These are phyloP conservation scores for Ustilago esculenta DNA, from an alignment of 1,284 basidiomycete genomes.

Conservation along the genomic window DNA sequence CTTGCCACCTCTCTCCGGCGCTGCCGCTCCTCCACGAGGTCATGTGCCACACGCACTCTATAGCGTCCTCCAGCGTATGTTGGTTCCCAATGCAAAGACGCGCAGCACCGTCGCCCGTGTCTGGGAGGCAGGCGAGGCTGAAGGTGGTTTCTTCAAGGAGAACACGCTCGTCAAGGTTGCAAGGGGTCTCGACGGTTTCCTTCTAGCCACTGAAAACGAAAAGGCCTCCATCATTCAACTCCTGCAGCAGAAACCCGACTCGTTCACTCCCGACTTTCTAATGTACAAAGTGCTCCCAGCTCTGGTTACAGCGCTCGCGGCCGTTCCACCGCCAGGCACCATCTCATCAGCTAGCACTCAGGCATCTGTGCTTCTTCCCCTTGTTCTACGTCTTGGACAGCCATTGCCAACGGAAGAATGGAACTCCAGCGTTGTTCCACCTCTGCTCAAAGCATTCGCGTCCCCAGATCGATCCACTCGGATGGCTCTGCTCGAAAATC, in stretches of 20 bases:
- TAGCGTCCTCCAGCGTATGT: conserved; percentile 82
- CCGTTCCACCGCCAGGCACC: conserved; percentile 39
- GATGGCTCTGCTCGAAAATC: conserved; percentile 88
- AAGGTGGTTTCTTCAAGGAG: conserved; percentile 80
- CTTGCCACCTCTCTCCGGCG: conserved; percentile 73
- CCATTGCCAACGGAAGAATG: conserved; percentile 52
- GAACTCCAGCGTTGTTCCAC: conserved; percentile 40
- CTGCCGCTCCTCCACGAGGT: conserved; percentile 78
- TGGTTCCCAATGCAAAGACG: conserved; percentile 85
- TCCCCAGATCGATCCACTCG: conserved; percentile 82
- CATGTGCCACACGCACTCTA: conserved; percentile 81
- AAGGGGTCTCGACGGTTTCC: conserved; percentile 85
- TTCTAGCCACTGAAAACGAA: conserved; percentile 82
- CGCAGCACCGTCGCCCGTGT: conserved; percentile 74
- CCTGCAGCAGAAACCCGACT: conserved; percentile 48
- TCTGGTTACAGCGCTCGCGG: conserved; percentile 77
- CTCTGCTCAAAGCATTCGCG: conserved; percentile 56
- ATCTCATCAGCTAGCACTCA: conserved; percentile 44
- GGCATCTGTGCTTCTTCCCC: conserved; percentile 52
- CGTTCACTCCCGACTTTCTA: conserved; percentile 83
- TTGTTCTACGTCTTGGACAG: conserved; percentile 58
- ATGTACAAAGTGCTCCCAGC: conserved; percentile 87
- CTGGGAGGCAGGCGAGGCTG: conserved; percentile 60
- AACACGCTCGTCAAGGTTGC: conserved; percentile 89
- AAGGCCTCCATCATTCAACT: conserved; percentile 72